Conservation (phyloP, 2,329 filamentous ascomycete species). For the Ramularia collo-cygni region DNA sequence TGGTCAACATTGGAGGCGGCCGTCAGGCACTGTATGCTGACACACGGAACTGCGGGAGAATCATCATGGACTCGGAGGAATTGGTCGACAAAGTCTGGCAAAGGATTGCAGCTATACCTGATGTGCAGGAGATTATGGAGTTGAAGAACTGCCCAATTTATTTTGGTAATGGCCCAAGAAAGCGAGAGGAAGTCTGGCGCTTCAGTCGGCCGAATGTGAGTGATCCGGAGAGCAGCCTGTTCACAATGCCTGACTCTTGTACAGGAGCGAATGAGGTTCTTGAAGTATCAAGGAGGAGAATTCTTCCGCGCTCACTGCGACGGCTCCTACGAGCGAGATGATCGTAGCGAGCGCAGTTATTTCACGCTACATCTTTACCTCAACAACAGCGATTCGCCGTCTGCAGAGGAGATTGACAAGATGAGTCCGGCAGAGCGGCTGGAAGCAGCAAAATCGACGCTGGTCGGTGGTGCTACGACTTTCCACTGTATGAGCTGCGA, state of each 20-base stretch:
- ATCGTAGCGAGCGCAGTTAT: constrained; percentile 44
- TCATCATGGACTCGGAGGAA: constrained; percentile 63
- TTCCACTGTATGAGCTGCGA: constrained; percentile 35
- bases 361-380: constrained; percentile 51
- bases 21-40: constrained; percentile 51
- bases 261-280: constrained; percentile 61
- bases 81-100: constrained; percentile 58
- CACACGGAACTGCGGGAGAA: constrained; percentile 64
- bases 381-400: constrained; percentile 13
- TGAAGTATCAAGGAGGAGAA: constrained; percentile 64
- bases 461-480: constrained; percentile 50
- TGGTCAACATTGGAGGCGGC: constrained; percentile 60
- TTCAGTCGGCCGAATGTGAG: constrained; percentile 49
- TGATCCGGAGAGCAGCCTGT: too few species aligned
- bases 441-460: constrained; percentile 14
- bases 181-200: constrained; percentile 38
- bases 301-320: constrained; percentile 72
- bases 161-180: constrained; percentile 40
- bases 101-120: constrained; percentile 44
- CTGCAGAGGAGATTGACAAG: constrained; percentile 12
- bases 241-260: too few species aligned
- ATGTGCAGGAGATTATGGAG: constrained; percentile 40
- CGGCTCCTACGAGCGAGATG: constrained; percentile 53
- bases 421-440: constrained; percentile 24
- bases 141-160: constrained; percentile 29